These are phyloP conservation scores for Lophiotrema nucula DNA, from an alignment of 495 filamentous ascomycete species.

Conservation along the genomic window DNA sequence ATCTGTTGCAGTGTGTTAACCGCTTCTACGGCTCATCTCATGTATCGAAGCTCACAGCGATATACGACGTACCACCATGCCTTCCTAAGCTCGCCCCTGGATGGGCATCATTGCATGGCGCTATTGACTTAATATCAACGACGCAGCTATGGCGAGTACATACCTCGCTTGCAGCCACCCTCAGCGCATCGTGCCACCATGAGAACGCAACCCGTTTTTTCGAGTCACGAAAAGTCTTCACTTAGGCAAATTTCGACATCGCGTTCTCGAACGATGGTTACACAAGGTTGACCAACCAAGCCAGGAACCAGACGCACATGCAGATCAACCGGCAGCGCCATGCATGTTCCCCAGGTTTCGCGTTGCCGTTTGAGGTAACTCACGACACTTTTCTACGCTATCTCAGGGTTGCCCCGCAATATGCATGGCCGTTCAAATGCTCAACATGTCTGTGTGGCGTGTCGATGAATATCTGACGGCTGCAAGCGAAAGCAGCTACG, in stretches of 20 bases:
- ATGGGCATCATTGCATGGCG: slow-evolving; percentile 24
- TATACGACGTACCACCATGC: slow-evolving; percentile 2
- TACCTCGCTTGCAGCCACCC: neutral
- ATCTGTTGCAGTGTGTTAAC: too few species aligned
- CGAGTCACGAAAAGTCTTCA: neutral
- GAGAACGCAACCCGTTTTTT: neutral
- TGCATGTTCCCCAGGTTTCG: slow-evolving; percentile 26
- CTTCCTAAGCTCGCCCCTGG: slow-evolving; percentile 2
- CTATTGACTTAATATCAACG: slow-evolving; percentile 4
- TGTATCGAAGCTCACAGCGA: slow-evolving; percentile 16
- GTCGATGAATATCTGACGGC: neutral
- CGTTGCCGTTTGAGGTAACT: neutral
- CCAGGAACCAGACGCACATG: slow-evolving; percentile 11
- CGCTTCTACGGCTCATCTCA: too few species aligned
- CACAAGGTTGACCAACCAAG: neutral
- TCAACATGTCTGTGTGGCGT: neutral
- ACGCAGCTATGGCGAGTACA: neutral
- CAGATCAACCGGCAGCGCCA: neutral
- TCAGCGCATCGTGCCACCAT: neutral
- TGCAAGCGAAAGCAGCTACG: neutral
- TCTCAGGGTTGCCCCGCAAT: slow-evolving; percentile 16
- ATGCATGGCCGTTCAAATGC: slow-evolving; percentile 10
- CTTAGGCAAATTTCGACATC: slow-evolving; percentile 8
- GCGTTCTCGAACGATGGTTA: neutral
- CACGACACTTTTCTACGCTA: too few species aligned